A percentile compares a stretch with the other conserved stretches of the same genome.
Evolutionary conservation across 192 early-diverging fungal species (phyloP).

Genomic region (Backusella tuberculispora): DNA sequence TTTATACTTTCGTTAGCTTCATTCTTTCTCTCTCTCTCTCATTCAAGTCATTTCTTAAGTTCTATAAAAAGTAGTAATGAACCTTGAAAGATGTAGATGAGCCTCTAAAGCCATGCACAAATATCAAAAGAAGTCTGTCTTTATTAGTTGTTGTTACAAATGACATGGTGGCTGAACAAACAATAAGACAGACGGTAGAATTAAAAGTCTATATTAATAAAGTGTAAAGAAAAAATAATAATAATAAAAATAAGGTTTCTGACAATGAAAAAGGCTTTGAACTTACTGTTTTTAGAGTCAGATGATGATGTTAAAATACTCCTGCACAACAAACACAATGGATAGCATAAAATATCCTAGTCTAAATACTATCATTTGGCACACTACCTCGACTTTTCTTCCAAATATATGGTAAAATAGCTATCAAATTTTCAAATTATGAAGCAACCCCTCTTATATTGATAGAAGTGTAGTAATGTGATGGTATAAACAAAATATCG

Average conservation of each 20-base stretch:
- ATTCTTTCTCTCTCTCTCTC: neutral
- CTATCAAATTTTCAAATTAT: too few relatives aligned
- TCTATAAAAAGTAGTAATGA: neutral
- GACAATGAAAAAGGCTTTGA: neutral
- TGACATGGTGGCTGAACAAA: neutral
- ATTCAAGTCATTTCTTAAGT: neutral
- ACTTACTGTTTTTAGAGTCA: conserved; percentile 9
- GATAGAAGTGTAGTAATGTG: too few relatives aligned
- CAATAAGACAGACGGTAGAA: too few relatives aligned
- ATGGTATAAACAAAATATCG: too few relatives aligned
- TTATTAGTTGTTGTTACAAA: neutral
- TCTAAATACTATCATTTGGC: too few relatives aligned
- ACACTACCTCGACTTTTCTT: too few relatives aligned
- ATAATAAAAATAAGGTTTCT: neutral
- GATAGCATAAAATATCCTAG: too few relatives aligned
- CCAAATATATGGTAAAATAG: too few relatives aligned
- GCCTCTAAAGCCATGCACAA: conserved; percentile 64
- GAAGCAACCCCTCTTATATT: too few relatives aligned
- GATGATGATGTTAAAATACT: neutral
- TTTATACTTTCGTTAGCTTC: neutral
- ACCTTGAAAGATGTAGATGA: conserved; percentile 53
- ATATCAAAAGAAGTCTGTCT: conserved; percentile 55
- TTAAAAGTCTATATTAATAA: too few relatives aligned
- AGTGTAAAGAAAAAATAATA: neutral
- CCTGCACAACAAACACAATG: neutral